Conservation (phyloP, 2,329 filamentous ascomycete species). For the Botryotinia narcissicola region DNA sequence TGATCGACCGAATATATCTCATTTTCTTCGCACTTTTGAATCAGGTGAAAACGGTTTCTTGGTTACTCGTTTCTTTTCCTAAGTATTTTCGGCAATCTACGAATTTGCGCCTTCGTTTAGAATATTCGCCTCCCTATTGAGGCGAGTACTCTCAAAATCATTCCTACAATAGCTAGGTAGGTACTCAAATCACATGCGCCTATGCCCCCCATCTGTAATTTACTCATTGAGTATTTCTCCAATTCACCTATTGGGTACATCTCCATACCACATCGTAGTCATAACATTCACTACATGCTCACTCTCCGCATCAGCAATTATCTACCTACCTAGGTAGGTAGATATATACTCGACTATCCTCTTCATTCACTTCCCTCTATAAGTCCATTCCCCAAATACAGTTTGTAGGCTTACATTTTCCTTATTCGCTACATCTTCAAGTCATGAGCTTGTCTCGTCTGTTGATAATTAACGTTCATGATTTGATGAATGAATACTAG, state of each 20-base stretch:
- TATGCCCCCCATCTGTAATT: background rate
- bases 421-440: background rate
- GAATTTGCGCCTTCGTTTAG: background rate
- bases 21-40: background rate
- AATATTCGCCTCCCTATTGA: background rate
- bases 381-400: background rate
- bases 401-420: fast-evolving
- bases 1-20: background rate
- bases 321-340: background rate
- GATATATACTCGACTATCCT: background rate
- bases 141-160: background rate
- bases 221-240: background rate
- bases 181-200: too few relatives aligned
- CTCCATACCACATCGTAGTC: background rate
- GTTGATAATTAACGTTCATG: too few relatives aligned
- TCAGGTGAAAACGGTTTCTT: background rate
- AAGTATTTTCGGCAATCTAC: background rate
- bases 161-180: background rate
- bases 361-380: background rate
- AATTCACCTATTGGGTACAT: background rate
- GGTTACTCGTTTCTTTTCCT: background rate
- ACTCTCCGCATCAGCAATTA: background rate
- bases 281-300: background rate
- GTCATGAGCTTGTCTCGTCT: background rate
- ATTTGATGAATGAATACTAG: too few relatives aligned